A percentile compares a stretch with the other conserved stretches of the same genome.
Evolutionary conservation across 2,329 filamentous ascomycete species (phyloP).

Genomic region (Xylaria hypoxylon): DNA sequence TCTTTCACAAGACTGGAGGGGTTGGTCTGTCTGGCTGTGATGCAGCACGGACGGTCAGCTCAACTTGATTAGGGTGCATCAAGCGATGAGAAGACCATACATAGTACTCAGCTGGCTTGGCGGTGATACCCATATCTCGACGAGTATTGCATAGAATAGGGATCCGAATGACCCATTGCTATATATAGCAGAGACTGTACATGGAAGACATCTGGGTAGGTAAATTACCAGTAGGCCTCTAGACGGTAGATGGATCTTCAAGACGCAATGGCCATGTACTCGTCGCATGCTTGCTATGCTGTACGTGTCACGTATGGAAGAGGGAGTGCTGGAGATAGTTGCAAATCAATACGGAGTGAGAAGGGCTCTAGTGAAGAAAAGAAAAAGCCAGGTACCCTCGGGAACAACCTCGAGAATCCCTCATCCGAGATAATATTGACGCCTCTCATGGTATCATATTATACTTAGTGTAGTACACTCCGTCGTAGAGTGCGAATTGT

Average conservation of each 20-base stretch:
- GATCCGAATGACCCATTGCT: constrained; percentile 5
- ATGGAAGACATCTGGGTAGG: neutral
- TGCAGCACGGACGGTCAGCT: constrained; percentile 1
- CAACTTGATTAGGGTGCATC: neutral
- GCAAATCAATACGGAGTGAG: constrained; percentile 12
- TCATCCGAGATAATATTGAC: neutral
- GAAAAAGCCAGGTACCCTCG: neutral
- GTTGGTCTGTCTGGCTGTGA: neutral
- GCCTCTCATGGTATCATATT: neutral
- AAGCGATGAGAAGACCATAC: neutral
- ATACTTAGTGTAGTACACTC: neutral
- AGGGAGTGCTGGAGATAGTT: neutral
- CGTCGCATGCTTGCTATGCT: too few species aligned
- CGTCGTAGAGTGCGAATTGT: too few species aligned
- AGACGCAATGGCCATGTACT: neutral
- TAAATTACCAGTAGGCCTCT: too few species aligned
- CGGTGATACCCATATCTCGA: constrained; percentile 6
- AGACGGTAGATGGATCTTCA: neutral
- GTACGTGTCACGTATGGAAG: neutral
- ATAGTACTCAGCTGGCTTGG: constrained; percentile 24
- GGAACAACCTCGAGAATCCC: neutral
- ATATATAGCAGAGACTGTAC: constrained; percentile 20
- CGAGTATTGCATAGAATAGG: constrained; percentile 9
- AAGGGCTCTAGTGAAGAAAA: neutral
- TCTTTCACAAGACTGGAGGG: neutral